These are phyloP conservation scores for Monilinia fructigena DNA, from an alignment of 2,329 filamentous ascomycete species.

Conservation along the genomic window DNA sequence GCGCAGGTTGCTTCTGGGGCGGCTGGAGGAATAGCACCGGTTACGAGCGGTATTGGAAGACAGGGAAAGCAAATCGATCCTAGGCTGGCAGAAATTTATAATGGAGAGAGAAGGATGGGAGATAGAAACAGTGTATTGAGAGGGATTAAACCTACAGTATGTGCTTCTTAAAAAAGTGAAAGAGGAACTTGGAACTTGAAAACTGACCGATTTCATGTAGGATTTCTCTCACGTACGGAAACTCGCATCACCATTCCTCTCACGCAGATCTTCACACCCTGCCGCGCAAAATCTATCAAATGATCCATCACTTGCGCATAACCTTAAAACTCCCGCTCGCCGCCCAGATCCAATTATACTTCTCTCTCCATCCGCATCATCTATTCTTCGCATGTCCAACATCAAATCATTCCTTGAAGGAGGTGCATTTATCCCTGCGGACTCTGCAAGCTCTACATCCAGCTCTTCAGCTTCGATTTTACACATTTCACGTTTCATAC, in stretches of 20 bases:
- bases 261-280: conserved; percentile 51
- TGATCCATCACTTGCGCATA: conserved; percentile 52
- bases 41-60: conserved; percentile 49
- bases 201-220: conserved; percentile 46
- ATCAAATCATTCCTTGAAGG: conserved; percentile 90
- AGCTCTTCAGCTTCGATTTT: conserved; percentile 74
- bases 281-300: conserved; percentile 41
- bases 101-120: conserved; percentile 85
- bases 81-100: conserved; percentile 82
- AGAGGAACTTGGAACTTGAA: neutral
- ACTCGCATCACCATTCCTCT: conserved; percentile 74
- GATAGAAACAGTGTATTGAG: conserved; percentile 86
- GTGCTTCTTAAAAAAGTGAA: conserved; percentile 35
- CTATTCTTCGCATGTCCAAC: conserved; percentile 91
- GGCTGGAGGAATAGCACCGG: conserved; percentile 42
- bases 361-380: conserved; percentile 91
- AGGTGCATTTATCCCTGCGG: conserved; percentile 76
- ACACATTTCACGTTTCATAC: conserved; percentile 76
- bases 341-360: conserved; percentile 86
- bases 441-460: conserved; percentile 59
- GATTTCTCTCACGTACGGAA: conserved; percentile 95
- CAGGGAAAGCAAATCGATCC: conserved; percentile 73
- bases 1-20: conserved; percentile 50
- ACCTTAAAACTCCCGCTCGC: conserved; percentile 52
- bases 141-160: conserved; percentile 83